Evolutionary conservation across 1,284 basidiomycete genomes (phyloP).

Genomic region (Wolfiporia cocos): DNA sequence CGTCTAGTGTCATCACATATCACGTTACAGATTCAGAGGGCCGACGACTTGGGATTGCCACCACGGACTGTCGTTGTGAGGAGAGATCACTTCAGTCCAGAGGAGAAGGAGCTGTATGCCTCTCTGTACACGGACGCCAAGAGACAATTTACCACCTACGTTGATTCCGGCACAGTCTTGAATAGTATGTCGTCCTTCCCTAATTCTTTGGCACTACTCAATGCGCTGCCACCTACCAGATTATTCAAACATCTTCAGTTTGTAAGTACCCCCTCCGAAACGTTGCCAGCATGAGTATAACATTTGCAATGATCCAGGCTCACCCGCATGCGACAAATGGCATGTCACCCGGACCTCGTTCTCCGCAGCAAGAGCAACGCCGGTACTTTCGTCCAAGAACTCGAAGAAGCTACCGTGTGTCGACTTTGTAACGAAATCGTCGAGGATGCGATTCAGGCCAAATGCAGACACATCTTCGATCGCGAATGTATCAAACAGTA

Average conservation of each 20-base stretch:
- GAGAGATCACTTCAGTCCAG: conserved; percentile 91
- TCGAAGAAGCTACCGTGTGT: conserved; percentile 76
- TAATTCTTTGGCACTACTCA: conserved; percentile 3
- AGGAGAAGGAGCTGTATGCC: conserved; percentile 94
- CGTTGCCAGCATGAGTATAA: conserved; percentile 48
- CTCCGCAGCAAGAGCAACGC: conserved; percentile 81
- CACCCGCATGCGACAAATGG: conserved; percentile 93
- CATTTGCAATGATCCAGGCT: conserved; percentile 83
- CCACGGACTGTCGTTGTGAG: conserved; percentile 90
- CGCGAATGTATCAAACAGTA: conserved; percentile 96
- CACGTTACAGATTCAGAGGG: conserved; percentile 90
- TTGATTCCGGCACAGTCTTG: conserved; percentile 86
- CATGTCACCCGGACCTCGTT: conserved; percentile 93
- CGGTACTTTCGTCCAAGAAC: conserved; percentile 51
- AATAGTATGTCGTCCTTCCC: conserved; percentile 61
- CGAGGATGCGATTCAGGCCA: conserved; percentile 93
- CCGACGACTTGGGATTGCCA: conserved; percentile 96
- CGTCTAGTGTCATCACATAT: not conserved
- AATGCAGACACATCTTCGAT: conserved; percentile 89
- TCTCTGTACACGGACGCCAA: conserved; percentile 92
- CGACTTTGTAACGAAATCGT: conserved; percentile 96
- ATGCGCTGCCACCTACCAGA: conserved; percentile 46
- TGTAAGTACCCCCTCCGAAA: conserved; percentile 37
- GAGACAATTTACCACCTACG: conserved; percentile 88
- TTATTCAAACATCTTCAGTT: conserved; percentile 92